Evolutionary conservation across 768 basidiomycete species (phyloP).

Genomic region (Boletus rufocinnamomeus): DNA sequence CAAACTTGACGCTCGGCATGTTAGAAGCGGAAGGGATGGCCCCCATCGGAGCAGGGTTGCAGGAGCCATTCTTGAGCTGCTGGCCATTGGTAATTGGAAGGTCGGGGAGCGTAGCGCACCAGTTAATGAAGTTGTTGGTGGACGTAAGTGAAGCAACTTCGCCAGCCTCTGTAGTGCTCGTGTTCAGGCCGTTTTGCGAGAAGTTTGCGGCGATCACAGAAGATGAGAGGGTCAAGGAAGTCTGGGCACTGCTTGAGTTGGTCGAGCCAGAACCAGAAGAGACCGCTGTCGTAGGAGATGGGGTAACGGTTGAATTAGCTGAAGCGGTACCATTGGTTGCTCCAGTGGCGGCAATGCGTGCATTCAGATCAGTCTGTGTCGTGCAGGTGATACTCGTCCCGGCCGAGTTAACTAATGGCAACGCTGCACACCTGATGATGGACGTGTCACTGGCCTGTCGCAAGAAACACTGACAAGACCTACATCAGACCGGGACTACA

Average conservation of each 20-base stretch:
- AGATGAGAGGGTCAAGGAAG: constrained; percentile 42
- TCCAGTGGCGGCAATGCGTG: constrained; percentile 46
- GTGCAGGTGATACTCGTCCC: constrained; percentile 58
- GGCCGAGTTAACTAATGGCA: constrained; percentile 50
- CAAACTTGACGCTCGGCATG: constrained; percentile 59
- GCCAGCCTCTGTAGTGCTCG: constrained; percentile 37
- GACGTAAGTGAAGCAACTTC: constrained; percentile 61
- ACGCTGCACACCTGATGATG: constrained; percentile 35
- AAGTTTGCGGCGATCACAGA: constrained; percentile 59
- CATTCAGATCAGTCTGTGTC: constrained; percentile 46
- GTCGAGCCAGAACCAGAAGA: constrained; percentile 14
- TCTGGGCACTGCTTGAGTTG: constrained; percentile 25
- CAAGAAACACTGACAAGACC: not conserved
- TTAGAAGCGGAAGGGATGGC: constrained; percentile 49
- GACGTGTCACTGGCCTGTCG: not conserved
- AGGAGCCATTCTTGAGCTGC: constrained; percentile 53
- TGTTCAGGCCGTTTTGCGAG: constrained; percentile 48
- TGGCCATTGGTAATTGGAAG: constrained; percentile 63
- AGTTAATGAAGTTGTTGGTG: constrained; percentile 77
- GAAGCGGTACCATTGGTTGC: constrained; percentile 24
- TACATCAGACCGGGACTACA: constrained; percentile 23
- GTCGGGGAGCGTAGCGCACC: constrained; percentile 48
- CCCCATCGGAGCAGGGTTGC: constrained; percentile 66
- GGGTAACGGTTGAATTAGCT: constrained; percentile 20
- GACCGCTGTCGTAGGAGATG: constrained; percentile 10